Evolutionary conservation across 441 rosid genomes (phyloP), one percentile per base, ranked within the genome.

Genomic region (Aleurites moluccanus): DNA sequence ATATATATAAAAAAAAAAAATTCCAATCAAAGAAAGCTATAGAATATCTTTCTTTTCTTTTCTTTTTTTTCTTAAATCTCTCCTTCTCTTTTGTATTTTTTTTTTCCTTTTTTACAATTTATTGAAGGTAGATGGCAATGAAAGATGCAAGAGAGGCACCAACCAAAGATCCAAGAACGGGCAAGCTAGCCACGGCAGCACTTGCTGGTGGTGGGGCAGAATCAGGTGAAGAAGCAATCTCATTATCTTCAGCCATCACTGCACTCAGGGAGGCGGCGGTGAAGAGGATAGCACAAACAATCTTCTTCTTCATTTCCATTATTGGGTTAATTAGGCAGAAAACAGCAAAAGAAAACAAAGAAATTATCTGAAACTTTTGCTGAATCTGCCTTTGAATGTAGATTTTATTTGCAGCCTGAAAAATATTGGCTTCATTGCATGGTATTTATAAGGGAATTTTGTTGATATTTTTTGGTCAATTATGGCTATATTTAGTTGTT

Each of bases 251-350:
- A 13, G 84, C 82, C 88, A 88, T 76, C 75, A 83, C 93, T 42
- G 87, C 84, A 65, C 87, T 85, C 83, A 88, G 25, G 74, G 88
- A 81, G 83, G 93, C 91, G 23, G 89, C 93, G 20, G 84, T 85
- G 18, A 89, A 70, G 74, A 90, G 75, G 65, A 89, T 75, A 28
- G 88, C 92, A 1, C 81, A 83, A 56, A 84, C 87, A 45, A 92
- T 78, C 86, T 86, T 92, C 87, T 86, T 92, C 91, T 89, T 91
- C 90, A 86, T 86, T 79, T 85, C 92, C 94, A 89, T 92, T 64
- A 6, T 6, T 64, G 21, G 47, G 21, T 10, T 44, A 9, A 44
- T 40, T 30, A 33, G 69, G 70, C 21, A 47, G 18, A 23, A 38
- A 42, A 61, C 47, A 28, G 35, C 67, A 40, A 40, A 30, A 60